Percentiles rank a stretch among this genome's conserved stretches.
These are phyloP conservation scores for Raffaelea ambrosiae DNA, from an alignment of 2,329 filamentous ascomycete genomes.

Conservation along the genomic window DNA sequence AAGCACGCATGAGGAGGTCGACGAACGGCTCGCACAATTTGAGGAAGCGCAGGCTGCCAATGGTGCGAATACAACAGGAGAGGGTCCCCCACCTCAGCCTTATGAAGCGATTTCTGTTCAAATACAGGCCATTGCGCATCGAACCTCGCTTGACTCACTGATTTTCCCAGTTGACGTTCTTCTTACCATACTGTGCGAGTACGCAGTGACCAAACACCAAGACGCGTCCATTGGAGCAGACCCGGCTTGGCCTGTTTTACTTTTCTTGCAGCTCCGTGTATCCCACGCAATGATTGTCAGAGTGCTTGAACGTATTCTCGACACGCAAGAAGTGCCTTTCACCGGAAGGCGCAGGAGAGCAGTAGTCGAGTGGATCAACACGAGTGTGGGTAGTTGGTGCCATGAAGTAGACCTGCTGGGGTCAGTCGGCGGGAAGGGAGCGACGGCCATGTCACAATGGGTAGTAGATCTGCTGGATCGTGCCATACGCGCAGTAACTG, in stretches of 20 bases:
- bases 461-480: conserved; percentile 41
- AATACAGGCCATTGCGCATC: conserved; percentile 56
- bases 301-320: conserved; percentile 48
- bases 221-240: conserved; percentile 50
- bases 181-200: conserved; percentile 54
- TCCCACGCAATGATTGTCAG: conserved; percentile 48
- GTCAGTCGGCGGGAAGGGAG: conserved; percentile 22
- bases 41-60: conserved; percentile 20
- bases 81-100: conserved; percentile 38
- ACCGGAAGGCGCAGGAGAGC: conserved; percentile 39
- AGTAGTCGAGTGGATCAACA: conserved; percentile 47
- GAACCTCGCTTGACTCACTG: conserved; percentile 55
- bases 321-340: conserved; percentile 52
- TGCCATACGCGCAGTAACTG: conserved; percentile 37
- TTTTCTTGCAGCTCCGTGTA: conserved; percentile 48
- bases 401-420: conserved; percentile 39
- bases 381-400: conserved; percentile 40
- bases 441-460: conserved; percentile 30
- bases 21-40: conserved; percentile 30
- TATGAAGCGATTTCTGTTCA: conserved; percentile 63
- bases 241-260: conserved; percentile 46
- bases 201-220: conserved; percentile 50
- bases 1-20: conserved; percentile 53
- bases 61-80: conserved; percentile 18
- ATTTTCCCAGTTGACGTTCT: conserved; percentile 56